phyloP scores from a whole-genome alignment of 495 filamentous ascomycete genomes.

The Glarea lozoyensis region DNA sequence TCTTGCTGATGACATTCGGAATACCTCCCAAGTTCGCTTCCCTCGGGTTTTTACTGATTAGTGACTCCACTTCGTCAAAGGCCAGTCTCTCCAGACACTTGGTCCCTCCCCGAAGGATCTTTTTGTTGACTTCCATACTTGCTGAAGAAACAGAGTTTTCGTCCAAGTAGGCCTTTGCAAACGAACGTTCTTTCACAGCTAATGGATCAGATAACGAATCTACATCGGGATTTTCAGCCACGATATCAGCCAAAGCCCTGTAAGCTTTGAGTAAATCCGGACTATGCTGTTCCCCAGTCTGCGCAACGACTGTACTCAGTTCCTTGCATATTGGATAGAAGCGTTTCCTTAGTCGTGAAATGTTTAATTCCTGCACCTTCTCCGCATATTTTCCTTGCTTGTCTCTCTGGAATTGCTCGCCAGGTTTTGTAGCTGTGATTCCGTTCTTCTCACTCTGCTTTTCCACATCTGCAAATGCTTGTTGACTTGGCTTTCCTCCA shows the following conservation, averaged over 20 bases:
- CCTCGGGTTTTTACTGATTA: conserved; percentile 70
- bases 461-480: conserved; percentile 58
- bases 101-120: conserved; percentile 69
- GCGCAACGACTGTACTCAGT: conserved; percentile 61
- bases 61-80: conserved; percentile 60
- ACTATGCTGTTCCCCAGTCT: conserved; percentile 54
- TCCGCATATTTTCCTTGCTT: conserved; percentile 72
- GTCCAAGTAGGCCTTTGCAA: conserved; percentile 62
- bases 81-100: conserved; percentile 66
- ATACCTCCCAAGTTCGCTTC: conserved; percentile 87
- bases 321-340: conserved; percentile 62
- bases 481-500: conserved; percentile 42
- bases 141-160: conserved; percentile 51
- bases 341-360: conserved; percentile 52
- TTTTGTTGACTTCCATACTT: conserved; percentile 55
- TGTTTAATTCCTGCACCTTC: conserved; percentile 68
- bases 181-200: conserved; percentile 66
- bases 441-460: conserved; percentile 37
- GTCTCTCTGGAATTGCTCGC: conserved; percentile 65
- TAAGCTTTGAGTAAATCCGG: conserved; percentile 70
- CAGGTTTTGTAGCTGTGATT: conserved; percentile 35
- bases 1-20: conserved; percentile 78
- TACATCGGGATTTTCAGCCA: conserved; percentile 51
- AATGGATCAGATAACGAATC: conserved; percentile 40
- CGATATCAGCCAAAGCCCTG: conserved; percentile 63